These are phyloP conservation scores for Musa beccarii DNA, from an alignment of 176 grass and related monocot genomes.

Conservation along the genomic window DNA sequence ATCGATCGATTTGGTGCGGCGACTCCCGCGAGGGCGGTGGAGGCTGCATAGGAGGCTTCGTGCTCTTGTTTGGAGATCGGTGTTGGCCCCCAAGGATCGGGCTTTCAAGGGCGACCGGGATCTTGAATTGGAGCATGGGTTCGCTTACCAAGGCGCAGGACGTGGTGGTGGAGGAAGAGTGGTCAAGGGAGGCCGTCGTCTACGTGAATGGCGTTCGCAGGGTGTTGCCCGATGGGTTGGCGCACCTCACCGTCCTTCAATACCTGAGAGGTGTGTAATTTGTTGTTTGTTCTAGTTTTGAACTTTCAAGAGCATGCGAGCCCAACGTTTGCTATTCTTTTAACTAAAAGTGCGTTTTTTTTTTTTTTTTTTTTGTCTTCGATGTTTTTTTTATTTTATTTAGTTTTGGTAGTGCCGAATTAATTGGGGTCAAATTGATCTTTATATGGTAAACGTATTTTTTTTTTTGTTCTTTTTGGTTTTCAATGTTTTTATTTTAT, in stretches of 20 bases:
- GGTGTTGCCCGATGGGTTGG: constrained; percentile 73
- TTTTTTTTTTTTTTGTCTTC: no score
- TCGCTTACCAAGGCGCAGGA: constrained; percentile 44
- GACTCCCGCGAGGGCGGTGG: no score
- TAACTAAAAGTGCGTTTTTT: no score
- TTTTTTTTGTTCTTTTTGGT: not conserved
- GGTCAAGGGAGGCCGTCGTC: constrained; percentile 71
- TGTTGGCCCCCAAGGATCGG: not conserved
- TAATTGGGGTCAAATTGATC: no score
- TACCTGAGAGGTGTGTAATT: constrained; percentile 65
- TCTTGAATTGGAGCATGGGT: constrained; percentile 33
- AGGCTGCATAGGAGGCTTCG: no score
- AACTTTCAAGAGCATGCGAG: not conserved
- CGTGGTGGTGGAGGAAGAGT: constrained; percentile 30
- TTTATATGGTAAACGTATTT: no score
- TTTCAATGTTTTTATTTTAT: not conserved
- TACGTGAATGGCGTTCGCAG: constrained; percentile 90
- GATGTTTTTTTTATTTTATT: no score
- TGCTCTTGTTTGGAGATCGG: no score
- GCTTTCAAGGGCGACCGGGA: not conserved
- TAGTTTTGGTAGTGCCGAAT: no score
- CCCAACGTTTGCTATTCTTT: no score
- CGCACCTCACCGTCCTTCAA: constrained; percentile 85
- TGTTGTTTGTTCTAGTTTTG: not conserved
- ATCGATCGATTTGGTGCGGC: no score